phyloP scores from a whole-genome alignment of 345 rosid genomes.

The Eutrema yunnanense region DNA sequence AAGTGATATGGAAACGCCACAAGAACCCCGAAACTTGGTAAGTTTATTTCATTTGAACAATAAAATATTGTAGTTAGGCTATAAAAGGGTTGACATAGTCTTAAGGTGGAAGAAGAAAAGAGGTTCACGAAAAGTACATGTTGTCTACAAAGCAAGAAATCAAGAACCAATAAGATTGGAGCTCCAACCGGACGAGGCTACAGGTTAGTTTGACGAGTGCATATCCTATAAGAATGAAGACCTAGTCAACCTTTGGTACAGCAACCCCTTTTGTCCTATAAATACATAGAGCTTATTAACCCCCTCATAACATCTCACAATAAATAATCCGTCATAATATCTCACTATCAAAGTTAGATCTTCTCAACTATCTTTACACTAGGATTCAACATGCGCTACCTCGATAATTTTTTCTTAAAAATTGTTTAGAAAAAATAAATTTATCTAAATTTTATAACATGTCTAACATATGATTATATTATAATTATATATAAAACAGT shows the following conservation, averaged over 20 bases:
- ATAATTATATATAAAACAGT: too few species aligned
- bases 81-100: constrained; percentile 17
- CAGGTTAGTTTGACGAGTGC: neutral
- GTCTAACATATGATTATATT: too few species aligned
- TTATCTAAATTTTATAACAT: too few species aligned
- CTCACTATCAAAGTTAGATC: neutral
- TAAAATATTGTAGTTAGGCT: neutral
- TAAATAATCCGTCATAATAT: too few species aligned
- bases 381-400: too few species aligned
- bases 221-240: constrained; percentile 1
- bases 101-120: neutral
- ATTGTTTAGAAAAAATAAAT: too few species aligned
- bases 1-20: neutral
- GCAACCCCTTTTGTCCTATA: constrained; percentile 3
- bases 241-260: neutral
- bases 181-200: neutral
- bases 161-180: neutral
- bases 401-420: too few species aligned
- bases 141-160: neutral
- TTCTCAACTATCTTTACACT: neutral
- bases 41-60: neutral
- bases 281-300: neutral
- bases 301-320: neutral
- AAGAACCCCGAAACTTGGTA: neutral
- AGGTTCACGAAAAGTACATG: neutral